A percentile compares a stretch with the other conserved stretches of the same genome.
These are phyloP conservation scores for Funneliformis mosseae DNA, from an alignment of 192 early-diverging fungal genomes.

Conservation along the genomic window DNA sequence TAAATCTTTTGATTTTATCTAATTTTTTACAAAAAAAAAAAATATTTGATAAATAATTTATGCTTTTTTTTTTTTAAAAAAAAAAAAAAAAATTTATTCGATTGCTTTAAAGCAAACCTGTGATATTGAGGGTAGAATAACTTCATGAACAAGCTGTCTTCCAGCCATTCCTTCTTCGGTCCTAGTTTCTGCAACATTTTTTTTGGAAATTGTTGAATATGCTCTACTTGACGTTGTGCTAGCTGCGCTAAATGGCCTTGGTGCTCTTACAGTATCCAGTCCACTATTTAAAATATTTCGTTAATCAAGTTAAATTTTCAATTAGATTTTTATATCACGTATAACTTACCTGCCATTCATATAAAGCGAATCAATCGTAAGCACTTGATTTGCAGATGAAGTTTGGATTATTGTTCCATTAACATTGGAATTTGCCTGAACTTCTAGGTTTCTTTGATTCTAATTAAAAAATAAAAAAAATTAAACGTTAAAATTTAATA, in stretches of 20 bases:
- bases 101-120: slow-evolving; percentile 29
- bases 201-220: slow-evolving; percentile 34
- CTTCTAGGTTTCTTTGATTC: neutral
- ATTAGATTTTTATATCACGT: neutral
- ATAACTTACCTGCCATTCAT: neutral
- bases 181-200: slow-evolving; percentile 32
- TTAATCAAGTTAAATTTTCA: neutral
- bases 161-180: slow-evolving; percentile 36
- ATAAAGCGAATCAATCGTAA: neutral
- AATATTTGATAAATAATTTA: neutral
- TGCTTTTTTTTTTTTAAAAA: neutral
- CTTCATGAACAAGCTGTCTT: slow-evolving; percentile 36
- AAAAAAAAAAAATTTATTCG: neutral
- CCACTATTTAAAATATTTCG: neutral
- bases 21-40: neutral
- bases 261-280: neutral
- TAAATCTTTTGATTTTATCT: slow-evolving; percentile 45
- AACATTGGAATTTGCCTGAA: neutral
- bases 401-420: neutral
- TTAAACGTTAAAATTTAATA: neutral
- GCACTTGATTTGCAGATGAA: too few species aligned
- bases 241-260: neutral
- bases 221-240: slow-evolving; percentile 29
- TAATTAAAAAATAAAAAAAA: neutral
- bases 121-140: slow-evolving; percentile 38